Conservation (phyloP, 331 rosid species). For the Pyrus hybrid region DNA sequence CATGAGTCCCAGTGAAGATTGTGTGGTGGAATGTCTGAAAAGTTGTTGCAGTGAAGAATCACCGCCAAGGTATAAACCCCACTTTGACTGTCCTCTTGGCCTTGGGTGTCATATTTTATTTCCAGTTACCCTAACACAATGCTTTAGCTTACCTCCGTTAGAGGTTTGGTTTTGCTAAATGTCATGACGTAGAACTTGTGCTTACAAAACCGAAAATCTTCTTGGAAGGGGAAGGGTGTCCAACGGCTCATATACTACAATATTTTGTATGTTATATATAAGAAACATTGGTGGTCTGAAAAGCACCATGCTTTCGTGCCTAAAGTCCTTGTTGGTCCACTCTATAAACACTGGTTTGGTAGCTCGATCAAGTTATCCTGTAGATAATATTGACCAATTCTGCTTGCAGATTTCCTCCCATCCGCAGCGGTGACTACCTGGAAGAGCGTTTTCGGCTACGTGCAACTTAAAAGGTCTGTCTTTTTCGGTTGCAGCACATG, state of each 20-base stretch:
- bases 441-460: constrained; percentile 50
- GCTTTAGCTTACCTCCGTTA: background rate
- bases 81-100: background rate
- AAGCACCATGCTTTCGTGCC: background rate
- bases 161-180: background rate
- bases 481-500: background rate
- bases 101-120: background rate
- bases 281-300: background rate
- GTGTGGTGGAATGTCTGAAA: constrained; percentile 60
- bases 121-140: background rate
- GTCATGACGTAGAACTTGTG: background rate
- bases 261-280: background rate
- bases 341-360: background rate
- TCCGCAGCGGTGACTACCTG: constrained; percentile 71
- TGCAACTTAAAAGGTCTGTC: constrained; percentile 8
- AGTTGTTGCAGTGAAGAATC: constrained; percentile 71
- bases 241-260: background rate
- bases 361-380: background rate
- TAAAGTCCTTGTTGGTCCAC: background rate
- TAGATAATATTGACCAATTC: background rate
- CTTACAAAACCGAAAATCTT: background rate
- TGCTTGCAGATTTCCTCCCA: constrained; percentile 62
- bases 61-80: constrained; percentile 48
- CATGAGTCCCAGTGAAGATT: constrained; percentile 56
- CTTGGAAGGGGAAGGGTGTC: background rate